Percentiles rank a stretch among this genome's conserved stretches.
Conservation (phyloP, 1,284 basidiomycete genomes). For the Athelia psychrophila region DNA sequence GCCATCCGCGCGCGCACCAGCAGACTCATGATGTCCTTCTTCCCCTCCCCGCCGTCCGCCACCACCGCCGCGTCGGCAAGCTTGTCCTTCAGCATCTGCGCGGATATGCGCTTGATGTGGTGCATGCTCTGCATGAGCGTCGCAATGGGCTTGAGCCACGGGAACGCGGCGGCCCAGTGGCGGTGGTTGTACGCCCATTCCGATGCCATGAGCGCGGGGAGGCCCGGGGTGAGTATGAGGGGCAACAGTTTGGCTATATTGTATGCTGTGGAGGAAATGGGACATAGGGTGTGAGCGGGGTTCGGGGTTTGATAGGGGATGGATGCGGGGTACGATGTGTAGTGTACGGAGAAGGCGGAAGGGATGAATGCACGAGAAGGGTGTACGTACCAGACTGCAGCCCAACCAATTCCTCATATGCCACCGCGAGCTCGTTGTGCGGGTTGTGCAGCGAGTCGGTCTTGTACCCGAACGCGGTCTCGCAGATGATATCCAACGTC, state of each 20-base stretch:
- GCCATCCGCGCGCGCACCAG: slow-evolving; percentile 19
- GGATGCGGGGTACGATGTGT: neutral
- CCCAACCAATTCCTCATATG: slow-evolving; percentile 21
- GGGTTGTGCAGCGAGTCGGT: slow-evolving; percentile 21
- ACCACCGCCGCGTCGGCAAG: slow-evolving; percentile 7
- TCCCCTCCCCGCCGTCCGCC: slow-evolving; percentile 12
- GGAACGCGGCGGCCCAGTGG: slow-evolving; percentile 6
- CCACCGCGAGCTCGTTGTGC: slow-evolving; percentile 20
- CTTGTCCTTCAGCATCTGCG: slow-evolving; percentile 18
- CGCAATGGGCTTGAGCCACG: slow-evolving; percentile 5
- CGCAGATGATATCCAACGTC: slow-evolving; percentile 26
- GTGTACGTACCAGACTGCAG: slow-evolving; percentile 19
- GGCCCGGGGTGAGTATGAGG: slow-evolving; percentile 18
- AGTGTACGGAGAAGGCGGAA: slow-evolving; percentile 4
- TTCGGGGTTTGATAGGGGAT: neutral
- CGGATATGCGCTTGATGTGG: slow-evolving; percentile 18
- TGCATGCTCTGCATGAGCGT: slow-evolving; percentile 15
- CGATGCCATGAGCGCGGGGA: slow-evolving; percentile 8
- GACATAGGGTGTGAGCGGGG: neutral
- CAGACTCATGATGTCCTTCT: slow-evolving; percentile 25
- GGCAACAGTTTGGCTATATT: slow-evolving; percentile 6
- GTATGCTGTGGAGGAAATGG: neutral
- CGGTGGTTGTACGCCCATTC: slow-evolving; percentile 15
- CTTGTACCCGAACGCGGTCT: slow-evolving; percentile 24
- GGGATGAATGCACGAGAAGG: slow-evolving; percentile 1